Conservation (phyloP, 2,329 filamentous ascomycete genomes). For the Sarocladiaceae sp. region DNA sequence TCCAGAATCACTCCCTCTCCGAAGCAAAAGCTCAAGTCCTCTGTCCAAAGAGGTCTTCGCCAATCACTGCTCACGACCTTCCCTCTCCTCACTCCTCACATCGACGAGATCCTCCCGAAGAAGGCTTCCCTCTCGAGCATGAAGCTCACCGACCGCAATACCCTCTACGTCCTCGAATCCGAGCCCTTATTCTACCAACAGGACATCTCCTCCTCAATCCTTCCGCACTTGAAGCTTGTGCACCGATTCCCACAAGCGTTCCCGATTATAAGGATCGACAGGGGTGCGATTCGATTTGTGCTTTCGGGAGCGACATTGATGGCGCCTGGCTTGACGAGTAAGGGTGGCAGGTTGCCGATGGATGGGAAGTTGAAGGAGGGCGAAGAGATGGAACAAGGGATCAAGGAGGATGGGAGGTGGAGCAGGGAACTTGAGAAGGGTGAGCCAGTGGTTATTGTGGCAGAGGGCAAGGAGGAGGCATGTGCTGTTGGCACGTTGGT, state of each 20-base stretch:
- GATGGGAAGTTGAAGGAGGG: constrained; percentile 33
- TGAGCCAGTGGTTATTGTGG: constrained; percentile 80
- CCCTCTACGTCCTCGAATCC: constrained; percentile 77
- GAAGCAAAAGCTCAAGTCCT: constrained; percentile 97
- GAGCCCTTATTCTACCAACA: constrained; percentile 91
- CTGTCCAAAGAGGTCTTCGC: constrained; percentile 82
- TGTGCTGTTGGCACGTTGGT: constrained; percentile 84
- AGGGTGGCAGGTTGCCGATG: constrained; percentile 74
- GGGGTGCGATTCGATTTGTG: constrained; percentile 95
- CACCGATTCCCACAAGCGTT: constrained; percentile 87
- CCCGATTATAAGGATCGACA: constrained; percentile 82
- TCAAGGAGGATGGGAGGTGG: constrained; percentile 50
- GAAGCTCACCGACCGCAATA: constrained; percentile 87
- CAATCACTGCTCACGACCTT: constrained; percentile 79
- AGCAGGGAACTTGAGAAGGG: constrained; percentile 71
- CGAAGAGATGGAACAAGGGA: constrained; percentile 36
- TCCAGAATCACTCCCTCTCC: constrained; percentile 68
- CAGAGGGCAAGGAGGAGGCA: constrained; percentile 89
- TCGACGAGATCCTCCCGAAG: constrained; percentile 93
- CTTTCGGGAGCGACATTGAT: constrained; percentile 91
- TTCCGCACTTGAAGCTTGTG: constrained; percentile 85
- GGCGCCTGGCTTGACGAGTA: constrained; percentile 86
- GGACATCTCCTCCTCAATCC: constrained; percentile 63
- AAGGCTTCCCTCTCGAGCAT: constrained; percentile 86
- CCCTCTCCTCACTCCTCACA: constrained; percentile 78